Base-by-base conservation (phyloP, 805 yeast genomes). In the Ogataea populi-albae region DNA sequence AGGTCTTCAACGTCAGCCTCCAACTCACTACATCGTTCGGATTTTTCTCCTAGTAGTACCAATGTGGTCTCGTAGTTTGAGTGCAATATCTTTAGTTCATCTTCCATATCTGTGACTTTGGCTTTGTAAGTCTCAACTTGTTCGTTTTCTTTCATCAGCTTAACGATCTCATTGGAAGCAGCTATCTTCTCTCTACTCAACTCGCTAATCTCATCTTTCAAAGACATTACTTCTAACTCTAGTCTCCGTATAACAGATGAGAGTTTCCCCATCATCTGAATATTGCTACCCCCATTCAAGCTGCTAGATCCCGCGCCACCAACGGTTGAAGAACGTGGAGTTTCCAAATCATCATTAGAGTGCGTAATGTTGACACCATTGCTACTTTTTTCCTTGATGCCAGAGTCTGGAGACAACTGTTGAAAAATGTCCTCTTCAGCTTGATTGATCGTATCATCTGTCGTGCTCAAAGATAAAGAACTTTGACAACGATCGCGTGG, bases 1-100 rank as follows among this genome's bases (percentile, higher is more conserved):
- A 91, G 68, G 60, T 93, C 98, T 4, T 68, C 72, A 12, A 93
- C 91, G 54, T 93, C 98, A 6, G 94, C 95, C 46, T 71, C 73
- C 30, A 93, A 68, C 59, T 93, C 98, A 37, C 79, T 84, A 4
- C 86, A 91, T 43, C 68, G 71, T 56, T 94, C 98, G 5, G 86
- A 72, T 55, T 88, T 88, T 54, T 89, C 96, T 5, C 96, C 96
- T 11, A 91, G 67, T 38, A 85, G 55, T 47, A 79, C 84, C 30
- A 88, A 61, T 32, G 85, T 73, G 5, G 81, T 75, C 16, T 61
- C 58, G 26, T 59, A 56, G 20, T 53, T 46, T 3, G 41, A 31
- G 6, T 43, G 45, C 16, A 57, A 26, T 3, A 32, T 34, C 6
- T 30, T 34, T 12, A 49, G 40, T 10, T 55, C 50, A 2, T 37